Base-by-base conservation (phyloP, 805 yeast species). In the Hanseniaspora singularis region DNA sequence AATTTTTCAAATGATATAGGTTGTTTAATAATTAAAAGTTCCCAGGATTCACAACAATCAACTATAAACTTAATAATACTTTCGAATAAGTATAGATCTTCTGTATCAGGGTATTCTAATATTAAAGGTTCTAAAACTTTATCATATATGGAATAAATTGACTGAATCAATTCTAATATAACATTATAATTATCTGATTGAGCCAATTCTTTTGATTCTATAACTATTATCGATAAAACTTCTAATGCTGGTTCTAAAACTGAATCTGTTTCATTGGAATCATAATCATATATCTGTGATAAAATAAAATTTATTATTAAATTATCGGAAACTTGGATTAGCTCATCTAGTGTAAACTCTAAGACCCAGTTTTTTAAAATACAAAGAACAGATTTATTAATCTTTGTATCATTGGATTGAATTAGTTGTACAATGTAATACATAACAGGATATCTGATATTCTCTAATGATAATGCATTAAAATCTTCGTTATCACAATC, bases 11-110 rank as follows among this genome's bases (percentile, higher is more conserved):
- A 88, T 38, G 73, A 72, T 38, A 63, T 64, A 0, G 96, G 92
- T 45, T 72, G 67, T 54, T 76, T 76, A 6, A 89, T 86, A 42
- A 92, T 77, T 28, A 83, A 68, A 28, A 83, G 82, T 62, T 86
- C 92, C 98, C 98, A 92, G 1, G 94, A 74, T 64, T 87, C 96
- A 49, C 95, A 95, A 1, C 96, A 94, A 55, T 87, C 94, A 6
- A 87, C 83, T 60, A 82, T 84, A 36, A 92, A 61, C 56, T 92
- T 71, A 0, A 94, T 75, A 45, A 83, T 65, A 12, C 82, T 77
- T 49, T 79, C 79, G 56, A 82, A 72, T 32, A 72, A 69, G 30
- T 81, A 92, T 1, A 60, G 52, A 46, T 60, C 64, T 41, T 68
- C 71, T 33, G 57, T 55, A n/a, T 47, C 49, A 1, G 40, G 41